Percentiles rank a stretch among this genome's conserved stretches.
Evolutionary conservation across 2,329 filamentous ascomycete genomes (phyloP).

Genomic region (Madurella fahalii): DNA sequence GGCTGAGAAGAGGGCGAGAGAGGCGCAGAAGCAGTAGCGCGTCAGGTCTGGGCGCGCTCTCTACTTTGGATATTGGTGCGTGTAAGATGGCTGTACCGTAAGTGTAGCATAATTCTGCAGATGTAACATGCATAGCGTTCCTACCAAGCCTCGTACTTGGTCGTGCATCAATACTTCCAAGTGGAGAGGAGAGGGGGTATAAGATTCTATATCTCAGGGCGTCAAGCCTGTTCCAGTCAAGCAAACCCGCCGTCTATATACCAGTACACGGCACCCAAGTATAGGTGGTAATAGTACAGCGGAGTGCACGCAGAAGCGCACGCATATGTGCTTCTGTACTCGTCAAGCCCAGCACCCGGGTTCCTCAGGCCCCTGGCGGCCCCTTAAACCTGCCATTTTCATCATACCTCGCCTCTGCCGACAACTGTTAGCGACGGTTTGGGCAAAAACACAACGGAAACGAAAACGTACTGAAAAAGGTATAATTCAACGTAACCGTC

Average conservation of each 20-base stretch:
- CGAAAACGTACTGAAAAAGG: constrained; percentile 87
- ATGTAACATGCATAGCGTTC: neutral
- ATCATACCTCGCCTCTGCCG: constrained; percentile 75
- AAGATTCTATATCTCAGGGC: neutral
- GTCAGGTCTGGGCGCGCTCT: no score
- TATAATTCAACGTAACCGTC: constrained; percentile 94
- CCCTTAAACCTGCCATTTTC: constrained; percentile 65
- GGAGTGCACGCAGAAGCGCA: neutral
- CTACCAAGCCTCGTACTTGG: no score
- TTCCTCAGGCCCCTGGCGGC: constrained; percentile 20
- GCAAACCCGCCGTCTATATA: neutral
- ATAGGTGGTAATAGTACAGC: neutral
- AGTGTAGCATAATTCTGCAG: constrained; percentile 1
- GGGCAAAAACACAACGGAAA: neutral
- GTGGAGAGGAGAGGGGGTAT: constrained; percentile 1
- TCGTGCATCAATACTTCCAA: no score
- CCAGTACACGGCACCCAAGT: neutral
- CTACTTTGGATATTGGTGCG: neutral
- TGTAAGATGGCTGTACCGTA: neutral
- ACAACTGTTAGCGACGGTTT: constrained; percentile 32
- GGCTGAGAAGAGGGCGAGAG: constrained; percentile 16
- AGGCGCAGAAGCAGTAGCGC: neutral
- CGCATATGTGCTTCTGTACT: neutral
- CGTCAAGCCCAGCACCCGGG: neutral
- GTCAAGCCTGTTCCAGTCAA: neutral